Percentiles rank a stretch among this genome's conserved stretches.
Conservation (phyloP, 257 asterid genomes). For the Primulina eburnea region DNA sequence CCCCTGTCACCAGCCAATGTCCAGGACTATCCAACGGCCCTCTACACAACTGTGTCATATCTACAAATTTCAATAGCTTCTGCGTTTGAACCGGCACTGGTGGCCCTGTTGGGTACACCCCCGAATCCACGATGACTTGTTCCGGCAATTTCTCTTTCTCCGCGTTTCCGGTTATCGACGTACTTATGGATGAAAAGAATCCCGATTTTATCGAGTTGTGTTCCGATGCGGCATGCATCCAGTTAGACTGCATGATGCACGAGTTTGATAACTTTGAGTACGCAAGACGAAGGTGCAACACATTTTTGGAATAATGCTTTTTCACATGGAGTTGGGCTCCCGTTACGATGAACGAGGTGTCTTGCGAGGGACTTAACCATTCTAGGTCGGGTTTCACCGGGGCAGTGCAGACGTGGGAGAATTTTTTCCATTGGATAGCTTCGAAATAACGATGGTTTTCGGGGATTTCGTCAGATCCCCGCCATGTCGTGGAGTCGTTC, state of each 20-base stretch:
- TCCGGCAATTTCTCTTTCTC: constrained; percentile 43
- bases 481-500: constrained; percentile 35
- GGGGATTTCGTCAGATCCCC: constrained; percentile 49
- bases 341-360: constrained; percentile 61
- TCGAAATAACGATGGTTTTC: constrained; percentile 54
- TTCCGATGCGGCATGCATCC: constrained; percentile 60
- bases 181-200: constrained; percentile 59
- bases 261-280: constrained; percentile 44
- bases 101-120: constrained; percentile 72
- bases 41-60: constrained; percentile 55
- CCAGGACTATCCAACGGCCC: constrained; percentile 91
- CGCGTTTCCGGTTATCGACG: constrained; percentile 32
- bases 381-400: constrained; percentile 61
- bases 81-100: constrained; percentile 47
- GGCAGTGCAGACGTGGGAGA: constrained; percentile 72
- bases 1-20: constrained; percentile 91
- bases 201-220: constrained; percentile 40
- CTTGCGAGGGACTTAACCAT: constrained; percentile 36
- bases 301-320: constrained; percentile 37
- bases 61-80: constrained; percentile 68
- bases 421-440: constrained; percentile 70
- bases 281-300: constrained; percentile 60
- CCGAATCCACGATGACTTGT: constrained; percentile 62
- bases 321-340: constrained; percentile 75
- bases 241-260: constrained; percentile 52